Evolutionary conservation across 306 rosid genomes (phyloP).

Genomic region (Quillaja saponaria): DNA sequence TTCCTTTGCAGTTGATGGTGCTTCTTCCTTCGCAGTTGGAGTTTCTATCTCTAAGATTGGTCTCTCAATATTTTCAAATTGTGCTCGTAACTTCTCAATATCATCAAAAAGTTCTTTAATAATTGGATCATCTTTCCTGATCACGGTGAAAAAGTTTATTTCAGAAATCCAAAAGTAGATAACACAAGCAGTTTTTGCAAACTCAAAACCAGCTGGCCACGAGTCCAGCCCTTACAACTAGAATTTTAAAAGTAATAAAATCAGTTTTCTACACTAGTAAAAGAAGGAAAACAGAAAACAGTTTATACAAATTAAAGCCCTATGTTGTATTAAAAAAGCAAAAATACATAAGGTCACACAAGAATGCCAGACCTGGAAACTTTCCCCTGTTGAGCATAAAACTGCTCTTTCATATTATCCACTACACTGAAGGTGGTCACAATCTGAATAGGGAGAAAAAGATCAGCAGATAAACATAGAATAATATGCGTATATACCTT

Average conservation of each 20-base stretch:
- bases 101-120: conserved; percentile 74
- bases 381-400: conserved; percentile 63
- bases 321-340: too few species aligned
- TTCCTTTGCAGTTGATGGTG: conserved; percentile 43
- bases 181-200: too few species aligned
- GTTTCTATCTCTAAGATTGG: conserved; percentile 75
- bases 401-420: conserved; percentile 91
- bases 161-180: not conserved
- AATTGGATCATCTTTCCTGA: conserved; percentile 78
- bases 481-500: too few species aligned
- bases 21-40: conserved; percentile 53
- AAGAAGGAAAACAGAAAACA: too few species aligned
- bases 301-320: too few species aligned
- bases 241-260: too few species aligned
- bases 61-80: conserved; percentile 84
- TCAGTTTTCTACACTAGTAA: too few species aligned
- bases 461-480: conserved; percentile 8
- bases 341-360: conserved; percentile 1
- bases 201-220: too few species aligned
- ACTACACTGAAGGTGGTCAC: conserved; percentile 94
- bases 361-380: conserved; percentile 56
- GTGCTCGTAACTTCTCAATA: conserved; percentile 58
- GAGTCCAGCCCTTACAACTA: too few species aligned
- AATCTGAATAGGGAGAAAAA: conserved; percentile 55
- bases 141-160: conserved; percentile 8